Evolutionary conservation across 1,139 yeast genomes (phyloP), one percentile per base, ranked within the genome.

Genomic region (Trichomonascaceae sp.): DNA sequence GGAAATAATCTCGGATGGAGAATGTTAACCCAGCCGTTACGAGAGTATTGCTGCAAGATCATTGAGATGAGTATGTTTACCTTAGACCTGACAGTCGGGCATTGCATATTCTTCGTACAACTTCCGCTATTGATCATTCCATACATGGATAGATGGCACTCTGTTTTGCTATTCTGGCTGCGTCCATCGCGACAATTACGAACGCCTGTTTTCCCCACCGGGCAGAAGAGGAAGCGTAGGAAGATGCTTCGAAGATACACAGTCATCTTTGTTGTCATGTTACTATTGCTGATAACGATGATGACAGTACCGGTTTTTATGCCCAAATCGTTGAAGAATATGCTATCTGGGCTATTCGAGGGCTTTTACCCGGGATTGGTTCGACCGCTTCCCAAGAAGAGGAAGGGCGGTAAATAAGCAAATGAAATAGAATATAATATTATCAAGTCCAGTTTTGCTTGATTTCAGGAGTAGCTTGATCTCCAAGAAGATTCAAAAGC

Each of bases 201-300:
- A 49, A 69, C 79, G 54, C 68, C 79, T 55, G 77, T 95, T 70
- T 91, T 88, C 75, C 88, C 97, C 18, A 80, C 91, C 76, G 91
- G 91, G 75, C 98, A 93, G 76, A 93, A 95, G 60, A 85, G 89
- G 75, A 84, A 91, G 72, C 86, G 99, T 78, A 90, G 87, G 85
- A 85, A 98, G 77, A 90, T 93, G 96, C 96, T 93, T 49, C 85
- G 88, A 75, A 89, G 89, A 75, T 93, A 93, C 78, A 84, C 95
- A 61, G 73, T 87, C 17, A 78, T 93, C 69, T 93, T 84, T 80
- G 83, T 88, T 64, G 65, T 75, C 53, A 75, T 93, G 60, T 75
- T 93, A 66, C 67, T 83, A 45, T 66, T 87, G 60, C 88, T 89
- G 67, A 82, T 84, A 61, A 84, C 80, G 50, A 73, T 90, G 69